Evolutionary conservation across 495 filamentous ascomycete species (phyloP).

Genomic region (Lasiosphaeris hirsuta): DNA sequence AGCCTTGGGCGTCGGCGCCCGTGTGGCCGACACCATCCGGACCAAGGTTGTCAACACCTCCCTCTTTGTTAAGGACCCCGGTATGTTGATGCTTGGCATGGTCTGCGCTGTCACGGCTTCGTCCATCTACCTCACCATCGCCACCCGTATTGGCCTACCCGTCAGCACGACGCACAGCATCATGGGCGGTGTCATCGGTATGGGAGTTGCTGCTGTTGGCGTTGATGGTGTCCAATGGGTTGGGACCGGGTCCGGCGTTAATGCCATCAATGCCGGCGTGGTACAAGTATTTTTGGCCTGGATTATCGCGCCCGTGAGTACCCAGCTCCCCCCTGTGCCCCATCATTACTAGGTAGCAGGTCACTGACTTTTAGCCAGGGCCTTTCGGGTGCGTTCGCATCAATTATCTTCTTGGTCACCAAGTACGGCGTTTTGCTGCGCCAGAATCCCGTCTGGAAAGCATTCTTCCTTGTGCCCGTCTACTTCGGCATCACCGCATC

Average conservation of each 20-base stretch:
- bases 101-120: conserved; percentile 61
- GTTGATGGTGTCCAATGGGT: conserved; percentile 50
- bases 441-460: conserved; percentile 53
- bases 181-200: conserved; percentile 59
- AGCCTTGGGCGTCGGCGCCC: conserved; percentile 58
- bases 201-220: conserved; percentile 58
- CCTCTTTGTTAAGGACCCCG: conserved; percentile 49
- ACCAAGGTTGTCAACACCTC: conserved; percentile 57
- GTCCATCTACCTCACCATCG: conserved; percentile 54
- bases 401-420: conserved; percentile 60
- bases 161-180: conserved; percentile 66
- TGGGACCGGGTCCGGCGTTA: conserved; percentile 42
- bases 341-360: no score
- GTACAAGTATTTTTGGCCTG: conserved; percentile 48
- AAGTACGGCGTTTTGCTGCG: conserved; percentile 63
- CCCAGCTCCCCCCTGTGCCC: no score
- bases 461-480: conserved; percentile 55
- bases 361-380: conserved; percentile 14
- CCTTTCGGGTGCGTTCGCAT: conserved; percentile 49
- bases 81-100: conserved; percentile 59
- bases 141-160: conserved; percentile 52
- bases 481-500: conserved; percentile 60
- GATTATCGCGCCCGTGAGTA: conserved; percentile 53
- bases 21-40: conserved; percentile 64
- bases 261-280: conserved; percentile 48